phyloP scores from a whole-genome alignment of 345 rosid genomes.

The Trapa incisa region DNA sequence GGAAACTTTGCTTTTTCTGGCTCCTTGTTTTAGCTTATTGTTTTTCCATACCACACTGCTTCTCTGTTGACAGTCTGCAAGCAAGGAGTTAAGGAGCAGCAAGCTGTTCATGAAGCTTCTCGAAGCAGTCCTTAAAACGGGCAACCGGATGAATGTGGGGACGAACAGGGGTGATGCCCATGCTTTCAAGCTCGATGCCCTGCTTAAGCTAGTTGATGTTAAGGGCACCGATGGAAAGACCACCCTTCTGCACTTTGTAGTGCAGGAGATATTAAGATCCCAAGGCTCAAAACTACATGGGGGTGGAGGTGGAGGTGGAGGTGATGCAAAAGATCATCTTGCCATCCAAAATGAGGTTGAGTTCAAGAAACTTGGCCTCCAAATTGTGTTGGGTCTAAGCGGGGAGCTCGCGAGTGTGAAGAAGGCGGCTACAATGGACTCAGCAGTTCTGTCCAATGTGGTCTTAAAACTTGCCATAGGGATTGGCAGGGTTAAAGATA shows the following conservation, averaged over 20 bases:
- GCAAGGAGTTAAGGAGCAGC: constrained; percentile 65
- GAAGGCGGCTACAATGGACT: constrained; percentile 88
- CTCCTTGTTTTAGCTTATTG: not conserved
- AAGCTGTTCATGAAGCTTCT: constrained; percentile 77
- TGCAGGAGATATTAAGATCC: constrained; percentile 68
- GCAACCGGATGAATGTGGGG: constrained; percentile 88
- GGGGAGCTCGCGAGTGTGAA: constrained; percentile 71
- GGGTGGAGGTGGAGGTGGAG: not conserved
- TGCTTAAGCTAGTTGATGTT: constrained; percentile 70
- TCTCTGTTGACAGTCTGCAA: constrained; percentile 42
- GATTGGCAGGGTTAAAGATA: constrained; percentile 41
- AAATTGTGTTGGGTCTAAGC: constrained; percentile 66
- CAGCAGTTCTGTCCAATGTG: constrained; percentile 45
- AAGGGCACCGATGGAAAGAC: constrained; percentile 90
- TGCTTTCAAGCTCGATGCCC: constrained; percentile 94
- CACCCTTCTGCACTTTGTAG: constrained; percentile 80
- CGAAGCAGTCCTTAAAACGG: constrained; percentile 89
- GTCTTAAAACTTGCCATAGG: constrained; percentile 43
- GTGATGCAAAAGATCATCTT: constrained; percentile 26
- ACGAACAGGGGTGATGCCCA: constrained; percentile 86
- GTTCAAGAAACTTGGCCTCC: constrained; percentile 70
- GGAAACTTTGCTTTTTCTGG: not conserved
- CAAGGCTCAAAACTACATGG: constrained; percentile 58
- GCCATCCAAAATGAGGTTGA: constrained; percentile 50
- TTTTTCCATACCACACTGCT: not conserved